Conservation (phyloP, 1,284 basidiomycete species). For the Melampsora larici-populina region DNA sequence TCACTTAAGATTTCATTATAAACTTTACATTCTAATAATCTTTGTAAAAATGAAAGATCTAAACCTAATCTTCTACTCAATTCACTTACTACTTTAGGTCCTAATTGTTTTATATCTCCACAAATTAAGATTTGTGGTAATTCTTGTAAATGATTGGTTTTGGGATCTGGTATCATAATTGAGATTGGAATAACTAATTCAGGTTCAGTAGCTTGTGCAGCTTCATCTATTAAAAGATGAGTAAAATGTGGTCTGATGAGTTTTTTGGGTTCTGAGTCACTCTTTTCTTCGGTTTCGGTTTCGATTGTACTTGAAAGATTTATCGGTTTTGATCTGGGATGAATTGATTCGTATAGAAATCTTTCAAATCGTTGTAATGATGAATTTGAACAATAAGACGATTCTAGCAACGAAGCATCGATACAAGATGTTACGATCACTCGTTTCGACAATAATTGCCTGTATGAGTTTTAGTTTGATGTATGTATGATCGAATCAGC, state of each 20-base stretch:
- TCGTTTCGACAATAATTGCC: conserved; percentile 3
- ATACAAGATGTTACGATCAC: conserved; percentile 53
- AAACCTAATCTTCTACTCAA: conserved; percentile 52
- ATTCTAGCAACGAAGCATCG: conserved; percentile 53
- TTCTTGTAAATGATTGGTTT: conserved; percentile 18
- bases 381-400: conserved; percentile 51
- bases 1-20: conserved; percentile 48
- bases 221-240: conserved; percentile 56
- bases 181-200: conserved; percentile 52
- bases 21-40: conserved; percentile 50
- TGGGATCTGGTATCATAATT: conserved; percentile 50
- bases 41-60: conserved; percentile 55
- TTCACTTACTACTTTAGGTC: conserved; percentile 52
- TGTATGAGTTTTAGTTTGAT: conserved; percentile 49
- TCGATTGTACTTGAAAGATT: background rate
- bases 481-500: conserved; percentile 38
- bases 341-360: conserved; percentile 39
- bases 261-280: background rate
- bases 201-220: conserved; percentile 55
- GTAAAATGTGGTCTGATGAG: conserved; percentile 52
- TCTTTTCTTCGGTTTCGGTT: conserved; percentile 14
- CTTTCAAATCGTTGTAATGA: conserved; percentile 50
- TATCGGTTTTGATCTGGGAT: conserved; percentile 42
- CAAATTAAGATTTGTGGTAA: conserved; percentile 52
- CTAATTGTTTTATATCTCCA: conserved; percentile 55